Base-by-base conservation (phyloP, 257 asterid genomes). In the Capsicum rhomboideum region DNA sequence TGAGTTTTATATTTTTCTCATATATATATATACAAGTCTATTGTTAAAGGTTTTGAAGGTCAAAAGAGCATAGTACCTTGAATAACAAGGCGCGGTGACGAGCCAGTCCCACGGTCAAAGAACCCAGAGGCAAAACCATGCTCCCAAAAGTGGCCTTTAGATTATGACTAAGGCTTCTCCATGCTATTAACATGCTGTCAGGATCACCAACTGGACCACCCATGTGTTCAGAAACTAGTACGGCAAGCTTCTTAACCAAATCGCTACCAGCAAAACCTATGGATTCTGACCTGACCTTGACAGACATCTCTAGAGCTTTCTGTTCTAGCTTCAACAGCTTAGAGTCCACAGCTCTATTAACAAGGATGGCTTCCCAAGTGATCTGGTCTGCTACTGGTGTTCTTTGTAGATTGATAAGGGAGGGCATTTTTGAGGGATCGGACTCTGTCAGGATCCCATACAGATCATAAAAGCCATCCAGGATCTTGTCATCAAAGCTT, bases 1-100 rank as follows among this genome's bases (percentile, higher is more conserved):
- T 10, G 6, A 49, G 6, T 8, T 26, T 26, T 49, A 50, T 9
- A 77, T 26, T 49, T 75, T 74, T 44, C 13, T 14, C 23, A 46
- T 16, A 50, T 26, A 50, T 16, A 50, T 26, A 50, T 23, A 75
- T 26, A 50, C 7, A 75, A 49, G 42, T 26, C 6, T 49, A 50
- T 16, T 26, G 21, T 46, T 26, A 75, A 49, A 75, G 59, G 61
- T 77, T 50, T 49, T 50, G 81, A 50, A 8, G 81, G 81, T 77
- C 81, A 50, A 77, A 85, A 82, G 84, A 84, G 84, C 79, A 83
- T 20, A 28, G 54, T 91, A 94, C 99, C 98, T 96, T 96, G 87
- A 96, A 96, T 83, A 96, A 84, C 90, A 96, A 90, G 10, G 99
- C 98, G 56, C 99, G 96, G 53, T 96, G 99, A 84, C 99, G 99